A percentile compares a stretch with the other conserved stretches of the same genome.
These are phyloP conservation scores for Plasmodium gonderi DNA, from an alignment of 169 alveolate genomes.

Conservation along the genomic window DNA sequence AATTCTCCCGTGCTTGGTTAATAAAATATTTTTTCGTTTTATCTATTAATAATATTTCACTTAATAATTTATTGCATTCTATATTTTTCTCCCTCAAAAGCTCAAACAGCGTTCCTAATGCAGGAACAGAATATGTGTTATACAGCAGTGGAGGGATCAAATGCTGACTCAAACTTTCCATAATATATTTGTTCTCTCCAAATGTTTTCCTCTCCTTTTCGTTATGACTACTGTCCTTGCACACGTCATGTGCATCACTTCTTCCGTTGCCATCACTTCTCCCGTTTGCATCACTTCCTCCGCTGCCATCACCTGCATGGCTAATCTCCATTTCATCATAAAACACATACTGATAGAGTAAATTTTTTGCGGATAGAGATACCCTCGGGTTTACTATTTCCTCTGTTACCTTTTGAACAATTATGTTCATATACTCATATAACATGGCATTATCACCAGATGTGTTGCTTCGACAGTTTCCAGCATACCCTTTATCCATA, in stretches of 20 bases:
- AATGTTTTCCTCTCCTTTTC: background rate
- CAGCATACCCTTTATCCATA: background rate
- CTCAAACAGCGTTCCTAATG: slow-evolving; percentile 30
- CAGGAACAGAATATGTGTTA: slow-evolving; percentile 57
- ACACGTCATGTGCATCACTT: background rate
- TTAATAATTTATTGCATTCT: slow-evolving; percentile 19
- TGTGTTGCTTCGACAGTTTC: background rate
- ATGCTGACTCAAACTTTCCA: slow-evolving; percentile 51
- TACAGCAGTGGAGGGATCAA: slow-evolving; percentile 52
- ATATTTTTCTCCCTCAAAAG: slow-evolving; percentile 43
- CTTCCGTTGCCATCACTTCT: too few species aligned
- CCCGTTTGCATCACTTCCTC: background rate
- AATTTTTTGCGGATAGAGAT: slow-evolving; percentile 16
- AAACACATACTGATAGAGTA: slow-evolving; percentile 56
- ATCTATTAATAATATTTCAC: slow-evolving; percentile 54
- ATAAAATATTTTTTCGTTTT: slow-evolving; percentile 51
- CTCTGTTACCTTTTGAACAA: slow-evolving; percentile 18
- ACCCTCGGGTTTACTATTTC: slow-evolving; percentile 45
- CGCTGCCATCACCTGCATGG: too few species aligned
- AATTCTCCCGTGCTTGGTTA: background rate
- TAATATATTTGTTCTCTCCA: background rate
- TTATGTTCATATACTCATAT: slow-evolving; percentile 8
- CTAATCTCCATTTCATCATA: background rate
- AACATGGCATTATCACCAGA: background rate
- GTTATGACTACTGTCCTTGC: background rate